These are phyloP conservation scores for Alisma plantagoaquatica DNA, from an alignment of 106 monocot genomes.

Conservation along the genomic window DNA sequence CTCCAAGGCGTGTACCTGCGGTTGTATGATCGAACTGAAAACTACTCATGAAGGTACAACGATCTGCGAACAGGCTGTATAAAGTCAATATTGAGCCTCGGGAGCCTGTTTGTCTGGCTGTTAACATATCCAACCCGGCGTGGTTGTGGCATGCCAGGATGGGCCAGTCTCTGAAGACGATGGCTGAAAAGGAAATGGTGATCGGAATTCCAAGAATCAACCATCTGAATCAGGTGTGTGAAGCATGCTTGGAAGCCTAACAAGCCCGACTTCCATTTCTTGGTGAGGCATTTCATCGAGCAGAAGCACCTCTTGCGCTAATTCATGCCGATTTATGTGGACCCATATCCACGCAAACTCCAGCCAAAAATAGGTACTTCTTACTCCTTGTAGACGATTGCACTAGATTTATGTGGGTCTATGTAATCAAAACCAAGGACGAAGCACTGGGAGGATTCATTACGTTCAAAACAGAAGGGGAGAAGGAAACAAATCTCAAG, in stretches of 20 bases:
- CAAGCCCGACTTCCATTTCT: background rate
- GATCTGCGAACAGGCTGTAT: background rate
- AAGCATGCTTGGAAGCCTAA: background rate
- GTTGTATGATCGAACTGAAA: background rate
- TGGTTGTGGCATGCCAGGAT: background rate
- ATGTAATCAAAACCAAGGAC: background rate
- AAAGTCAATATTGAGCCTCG: background rate
- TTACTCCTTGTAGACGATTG: background rate
- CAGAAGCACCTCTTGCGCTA: background rate
- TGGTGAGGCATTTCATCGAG: background rate
- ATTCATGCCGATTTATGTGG: conserved; percentile 4
- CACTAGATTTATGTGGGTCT: background rate
- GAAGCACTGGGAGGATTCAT: background rate
- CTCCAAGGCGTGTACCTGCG: background rate
- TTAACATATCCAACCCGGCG: background rate
- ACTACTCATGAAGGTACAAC: background rate
- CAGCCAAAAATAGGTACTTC: background rate
- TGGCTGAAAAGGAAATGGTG: background rate
- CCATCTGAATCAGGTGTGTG: background rate
- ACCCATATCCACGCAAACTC: background rate
- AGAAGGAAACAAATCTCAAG: background rate
- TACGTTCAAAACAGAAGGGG: background rate
- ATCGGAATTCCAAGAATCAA: background rate
- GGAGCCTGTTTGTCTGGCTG: background rate
- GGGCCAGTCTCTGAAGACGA: background rate